phyloP scores from a whole-genome alignment of 129 eudicot genomes.

The Centaurea solstitialis region DNA sequence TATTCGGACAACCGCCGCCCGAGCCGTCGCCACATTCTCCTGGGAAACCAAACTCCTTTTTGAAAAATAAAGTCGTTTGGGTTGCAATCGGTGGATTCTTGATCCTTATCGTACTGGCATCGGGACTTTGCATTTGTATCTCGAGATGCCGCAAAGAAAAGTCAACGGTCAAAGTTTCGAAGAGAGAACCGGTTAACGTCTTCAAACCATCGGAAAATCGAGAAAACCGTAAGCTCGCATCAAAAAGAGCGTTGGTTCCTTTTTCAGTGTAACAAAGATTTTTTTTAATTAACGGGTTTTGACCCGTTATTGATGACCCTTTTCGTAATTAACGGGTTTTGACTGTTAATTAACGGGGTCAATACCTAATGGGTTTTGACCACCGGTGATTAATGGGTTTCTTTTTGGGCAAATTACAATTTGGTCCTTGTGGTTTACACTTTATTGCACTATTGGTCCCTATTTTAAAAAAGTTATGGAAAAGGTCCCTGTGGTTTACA shows the following conservation, averaged over 20 bases:
- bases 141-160: conserved; percentile 55
- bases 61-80: conserved; percentile 41
- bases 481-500: no score
- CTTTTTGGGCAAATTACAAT: no score
- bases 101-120: conserved; percentile 39
- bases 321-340: no score
- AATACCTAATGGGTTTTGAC: no score
- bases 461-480: no score
- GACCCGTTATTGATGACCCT: no score
- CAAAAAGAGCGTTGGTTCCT: background rate
- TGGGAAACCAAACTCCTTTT: conserved; percentile 20
- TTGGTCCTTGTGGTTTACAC: no score
- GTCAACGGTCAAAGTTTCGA: conserved; percentile 28
- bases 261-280: background rate
- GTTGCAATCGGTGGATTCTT: conserved; percentile 54
- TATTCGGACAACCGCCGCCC: conserved; percentile 42
- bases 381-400: no score
- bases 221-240: conserved; percentile 42
- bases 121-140: conserved; percentile 55
- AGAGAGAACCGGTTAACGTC: conserved; percentile 26
- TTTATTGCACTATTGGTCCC: no score
- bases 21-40: conserved; percentile 27
- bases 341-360: no score
- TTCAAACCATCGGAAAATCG: conserved; percentile 37
- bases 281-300: no score